phyloP scores from a whole-genome alignment of 331 rosid species.

The Malus hybrid region DNA sequence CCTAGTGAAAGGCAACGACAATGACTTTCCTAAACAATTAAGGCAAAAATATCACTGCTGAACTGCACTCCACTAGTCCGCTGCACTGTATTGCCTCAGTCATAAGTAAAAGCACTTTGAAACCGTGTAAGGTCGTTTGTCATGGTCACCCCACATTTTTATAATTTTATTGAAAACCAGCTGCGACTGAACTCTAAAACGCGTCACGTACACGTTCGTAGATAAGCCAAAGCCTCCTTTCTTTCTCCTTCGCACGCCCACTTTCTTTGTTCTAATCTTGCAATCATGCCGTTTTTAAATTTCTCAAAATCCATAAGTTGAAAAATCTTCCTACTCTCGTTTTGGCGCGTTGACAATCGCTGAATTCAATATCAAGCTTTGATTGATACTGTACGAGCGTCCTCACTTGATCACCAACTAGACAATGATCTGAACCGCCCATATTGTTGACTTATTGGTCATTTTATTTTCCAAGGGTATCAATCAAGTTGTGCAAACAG shows the following conservation, averaged over 20 bases:
- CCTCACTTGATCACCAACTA: too few relatives aligned
- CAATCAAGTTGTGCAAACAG: too few relatives aligned
- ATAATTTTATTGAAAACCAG: background rate
- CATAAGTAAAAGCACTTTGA: background rate
- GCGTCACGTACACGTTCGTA: conserved; percentile 3
- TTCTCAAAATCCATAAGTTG: background rate
- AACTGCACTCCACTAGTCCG: too few relatives aligned
- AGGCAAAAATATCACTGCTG: too few relatives aligned
- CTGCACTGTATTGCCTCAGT: background rate
- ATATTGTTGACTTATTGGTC: too few relatives aligned
- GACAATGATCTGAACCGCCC: too few relatives aligned
- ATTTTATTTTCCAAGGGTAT: too few relatives aligned
- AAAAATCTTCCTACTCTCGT: background rate
- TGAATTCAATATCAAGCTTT: too few relatives aligned
- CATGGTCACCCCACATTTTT: background rate
- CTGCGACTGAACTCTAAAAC: background rate
- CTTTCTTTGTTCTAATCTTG: background rate
- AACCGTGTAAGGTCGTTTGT: background rate
- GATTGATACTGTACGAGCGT: background rate
- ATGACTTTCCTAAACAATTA: too few relatives aligned
- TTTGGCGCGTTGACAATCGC: conserved; percentile 1
- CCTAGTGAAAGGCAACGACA: too few relatives aligned
- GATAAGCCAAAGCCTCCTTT: background rate
- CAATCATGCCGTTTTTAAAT: background rate
- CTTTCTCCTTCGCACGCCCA: background rate